Base-by-base conservation (phyloP, 179 eudicot species). In the Beta macrorhiza region DNA sequence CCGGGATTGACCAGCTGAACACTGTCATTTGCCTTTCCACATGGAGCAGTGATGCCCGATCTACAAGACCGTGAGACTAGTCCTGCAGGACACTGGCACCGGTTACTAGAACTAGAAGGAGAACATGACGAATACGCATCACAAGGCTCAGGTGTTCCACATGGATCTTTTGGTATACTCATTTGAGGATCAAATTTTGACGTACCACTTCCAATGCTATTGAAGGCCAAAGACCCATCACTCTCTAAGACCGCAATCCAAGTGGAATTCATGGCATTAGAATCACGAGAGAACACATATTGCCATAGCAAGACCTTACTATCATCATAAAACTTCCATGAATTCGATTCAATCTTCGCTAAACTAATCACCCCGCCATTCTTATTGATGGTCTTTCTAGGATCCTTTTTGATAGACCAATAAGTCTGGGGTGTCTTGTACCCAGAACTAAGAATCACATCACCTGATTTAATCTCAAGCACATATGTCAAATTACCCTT, bases 291-390 rank as follows among this genome's bases (percentile, higher is more conserved):
- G 49, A 95, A 79, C 37, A 88, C 84, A 68, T 92, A 91, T 51
- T 91, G 95, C 89, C 86, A 89, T 16, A 92, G 79, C 68, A 92
- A 84, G 29, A 37, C 73, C 64, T 83, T 84, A 20, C 72, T 85
- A n/a, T 84, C 56, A 87, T 89, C 99, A 88, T 95, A 95, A 56
- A 93, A 88, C 76, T 85, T 90, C 99, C 98, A 95, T 52, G 99
- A 91, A 87, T 89, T 90, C 17, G 70, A 82, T 49, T 73, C 82
- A 7, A 95, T 78, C 44, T 82, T 71, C 1, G 97, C 91, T 1
- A 76, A 79, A 67, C 72, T 76, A 67, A 89, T 79, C n/a, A 19
- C 55, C 17, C 91, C 91, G 2, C 95, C 93, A 67, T 45, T 81
- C 79, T 86, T 78, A 62, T 95, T 91, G n/a, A 92, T 88, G 42